phyloP scores from a whole-genome alignment of 2,329 filamentous ascomycete genomes.

The Helotiales sp. region DNA sequence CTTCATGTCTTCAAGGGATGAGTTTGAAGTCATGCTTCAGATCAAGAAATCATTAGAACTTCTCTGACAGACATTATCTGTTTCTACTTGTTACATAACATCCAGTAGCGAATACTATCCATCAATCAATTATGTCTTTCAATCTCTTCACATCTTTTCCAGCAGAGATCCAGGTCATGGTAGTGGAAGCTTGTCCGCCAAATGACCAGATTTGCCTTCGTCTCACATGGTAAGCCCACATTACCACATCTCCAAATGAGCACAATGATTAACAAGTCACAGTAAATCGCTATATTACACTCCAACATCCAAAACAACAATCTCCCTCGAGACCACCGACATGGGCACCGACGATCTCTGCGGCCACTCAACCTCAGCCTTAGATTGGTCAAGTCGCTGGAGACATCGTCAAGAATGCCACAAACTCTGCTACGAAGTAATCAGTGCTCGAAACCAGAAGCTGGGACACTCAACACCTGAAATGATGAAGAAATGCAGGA shows the following conservation, averaged over 20 bases:
- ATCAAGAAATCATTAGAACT: not conserved
- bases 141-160: conserved; percentile 35
- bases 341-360: conserved; percentile 29
- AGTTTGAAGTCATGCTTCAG: not conserved
- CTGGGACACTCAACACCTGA: conserved; percentile 7
- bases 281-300: conserved; percentile 36
- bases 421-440: conserved; percentile 20
- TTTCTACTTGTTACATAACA: no score
- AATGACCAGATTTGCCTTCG: conserved; percentile 38
- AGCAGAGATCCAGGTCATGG: conserved; percentile 35
- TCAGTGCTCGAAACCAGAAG: not conserved
- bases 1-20: not conserved
- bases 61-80: no score
- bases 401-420: conserved; percentile 28
- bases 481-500: conserved; percentile 26
- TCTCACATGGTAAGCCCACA: conserved; percentile 36
- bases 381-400: conserved; percentile 4
- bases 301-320: not conserved
- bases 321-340: conserved; percentile 10
- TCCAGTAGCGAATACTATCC: no score
- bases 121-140: conserved; percentile 22
- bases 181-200: conserved; percentile 32
- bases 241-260: not conserved
- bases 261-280: not conserved
- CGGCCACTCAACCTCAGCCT: not conserved